Conservation (phyloP, 2,329 filamentous ascomycete species). For the Trichoderma arundinaceum region DNA sequence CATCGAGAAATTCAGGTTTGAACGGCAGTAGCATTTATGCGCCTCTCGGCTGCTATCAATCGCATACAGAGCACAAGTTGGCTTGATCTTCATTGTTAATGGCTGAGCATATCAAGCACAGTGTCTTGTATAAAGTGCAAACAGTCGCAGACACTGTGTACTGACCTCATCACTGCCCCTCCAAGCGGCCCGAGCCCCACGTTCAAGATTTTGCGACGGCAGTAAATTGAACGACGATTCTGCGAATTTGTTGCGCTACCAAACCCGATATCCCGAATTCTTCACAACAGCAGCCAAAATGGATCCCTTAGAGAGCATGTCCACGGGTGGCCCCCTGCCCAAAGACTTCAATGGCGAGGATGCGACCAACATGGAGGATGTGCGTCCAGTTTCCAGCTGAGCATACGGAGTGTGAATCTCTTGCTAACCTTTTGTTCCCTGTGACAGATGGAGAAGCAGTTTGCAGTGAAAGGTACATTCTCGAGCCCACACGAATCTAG, state of each 20-base stretch:
- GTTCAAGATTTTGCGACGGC: slow-evolving; percentile 30
- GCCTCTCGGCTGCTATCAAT: neutral
- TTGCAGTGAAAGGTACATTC: slow-evolving; percentile 83
- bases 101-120: neutral
- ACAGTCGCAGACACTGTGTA: slow-evolving; percentile 20
- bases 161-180: slow-evolving; percentile 32
- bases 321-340: slow-evolving; percentile 48
- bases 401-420: neutral
- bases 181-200: slow-evolving; percentile 28
- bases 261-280: neutral
- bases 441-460: slow-evolving; percentile 95
- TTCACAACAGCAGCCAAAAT: slow-evolving; percentile 36
- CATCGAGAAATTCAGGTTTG: neutral
- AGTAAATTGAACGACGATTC: neutral
- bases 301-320: slow-evolving; percentile 50
- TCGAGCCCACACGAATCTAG: slow-evolving; percentile 27
- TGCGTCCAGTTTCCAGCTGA: slow-evolving; percentile 45
- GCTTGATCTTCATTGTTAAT: neutral
- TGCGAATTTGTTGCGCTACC: neutral
- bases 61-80: neutral
- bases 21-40: neutral
- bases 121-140: neutral
- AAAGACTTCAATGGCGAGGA: slow-evolving; percentile 65
- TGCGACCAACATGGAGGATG: slow-evolving; percentile 61
- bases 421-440: neutral